Evolutionary conservation across 495 filamentous ascomycete genomes (phyloP), one percentile per base, ranked within the genome.

Genomic region (Evansstolkia leycettana): DNA sequence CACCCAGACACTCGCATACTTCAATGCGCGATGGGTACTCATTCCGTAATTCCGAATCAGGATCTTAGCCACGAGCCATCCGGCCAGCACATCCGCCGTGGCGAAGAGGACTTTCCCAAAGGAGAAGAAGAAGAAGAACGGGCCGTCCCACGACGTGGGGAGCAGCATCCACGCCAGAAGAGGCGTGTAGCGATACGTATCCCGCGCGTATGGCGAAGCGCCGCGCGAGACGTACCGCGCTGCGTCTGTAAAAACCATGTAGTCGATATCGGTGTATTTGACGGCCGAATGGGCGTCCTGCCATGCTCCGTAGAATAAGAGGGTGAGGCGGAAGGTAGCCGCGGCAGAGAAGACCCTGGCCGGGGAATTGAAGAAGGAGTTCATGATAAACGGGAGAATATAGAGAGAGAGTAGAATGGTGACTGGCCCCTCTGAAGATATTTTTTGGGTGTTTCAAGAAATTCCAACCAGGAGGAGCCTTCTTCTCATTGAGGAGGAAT

Each of bases 181-280:
- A 0, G 90, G 90, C 19, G 90, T 96, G 62, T 98, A 98, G 37
- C 90, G 83, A 59, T 98, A 98, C 0, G 90, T 98, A 48, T 90
- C 90, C 20, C 90, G 73, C 15, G 68, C 61, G 55, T 98, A 98
- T 0, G 90, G 90, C 2, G 82, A 82, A 2, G 47, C 53, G 2
- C 81, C 66, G 17, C 55, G 63, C 0, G 69, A 58, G 28, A 84
- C 69, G 52, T 80, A 88, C 40, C 82, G 83, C 6, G 92, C 73
- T 7, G 90, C 90, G 54, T 94, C 87, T n/a, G 92, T 96, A 68
- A 98, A 98, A 41, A 98, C 90, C 46, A 82, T 77, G 66, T 98
- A 98, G 70, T 98, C 90, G 51, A 98, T 94, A 58, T 98, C 90
- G 35, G 92, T 98, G 69, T 95, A 98, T 59, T 94, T 94, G 46